A percentile compares a stretch with the other conserved stretches of the same genome.
Evolutionary conservation across 169 alveolate species (phyloP).

Genomic region (Plasmodium falciparum): DNA sequence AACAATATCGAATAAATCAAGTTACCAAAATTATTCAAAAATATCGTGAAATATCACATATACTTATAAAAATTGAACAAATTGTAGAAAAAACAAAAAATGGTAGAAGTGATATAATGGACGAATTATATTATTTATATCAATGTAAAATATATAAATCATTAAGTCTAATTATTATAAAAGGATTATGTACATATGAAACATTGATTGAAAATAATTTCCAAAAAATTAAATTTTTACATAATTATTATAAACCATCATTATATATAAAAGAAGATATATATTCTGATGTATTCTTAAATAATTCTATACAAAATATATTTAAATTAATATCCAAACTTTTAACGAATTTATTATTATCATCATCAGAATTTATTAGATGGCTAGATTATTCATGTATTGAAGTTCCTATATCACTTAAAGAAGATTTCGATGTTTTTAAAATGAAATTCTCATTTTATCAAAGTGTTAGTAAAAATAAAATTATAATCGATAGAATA

Average conservation of each 20-base stretch:
- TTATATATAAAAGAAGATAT: conserved; percentile 73
- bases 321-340: conserved; percentile 64
- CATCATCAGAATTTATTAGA: conserved; percentile 74
- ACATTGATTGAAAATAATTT: conserved; percentile 73
- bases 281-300: conserved; percentile 69
- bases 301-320: conserved; percentile 73
- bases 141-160: conserved; percentile 76
- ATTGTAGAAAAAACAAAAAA: conserved; percentile 70
- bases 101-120: conserved; percentile 75
- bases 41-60: conserved; percentile 73
- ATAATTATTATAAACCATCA: conserved; percentile 46
- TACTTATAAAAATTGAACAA: conserved; percentile 75
- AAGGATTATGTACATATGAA: conserved; percentile 69
- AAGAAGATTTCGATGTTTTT: conserved; percentile 65
- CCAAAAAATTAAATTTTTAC: conserved; percentile 27
- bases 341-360: conserved; percentile 56
- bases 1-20: conserved; percentile 59
- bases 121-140: conserved; percentile 60
- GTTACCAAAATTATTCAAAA: conserved; percentile 31
- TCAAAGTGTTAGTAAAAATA: conserved; percentile 76
- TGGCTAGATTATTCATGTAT: conserved; percentile 75
- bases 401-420: conserved; percentile 69
- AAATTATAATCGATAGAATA: conserved; percentile 71
- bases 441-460: conserved; percentile 72
- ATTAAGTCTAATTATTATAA: conserved; percentile 57